Percentiles rank a stretch among this genome's conserved stretches.
phyloP scores from a whole-genome alignment of 1,284 basidiomycete genomes.

The Trichosporon faecale region DNA sequence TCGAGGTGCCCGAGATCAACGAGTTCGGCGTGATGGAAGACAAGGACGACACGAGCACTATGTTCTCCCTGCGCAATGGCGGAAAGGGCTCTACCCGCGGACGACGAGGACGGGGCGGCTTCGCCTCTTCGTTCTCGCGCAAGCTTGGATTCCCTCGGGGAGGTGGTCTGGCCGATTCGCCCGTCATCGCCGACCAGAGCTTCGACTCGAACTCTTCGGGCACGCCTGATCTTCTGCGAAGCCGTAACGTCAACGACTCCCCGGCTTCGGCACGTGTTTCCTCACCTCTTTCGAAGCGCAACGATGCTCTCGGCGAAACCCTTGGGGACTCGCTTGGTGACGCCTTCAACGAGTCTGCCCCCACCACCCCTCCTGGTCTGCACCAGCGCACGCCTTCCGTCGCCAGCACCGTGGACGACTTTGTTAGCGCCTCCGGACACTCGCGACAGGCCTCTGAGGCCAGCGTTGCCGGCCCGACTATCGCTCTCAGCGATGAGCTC shows the following conservation, averaged over 20 bases:
- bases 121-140: constrained; percentile 38
- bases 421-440: constrained; percentile 9
- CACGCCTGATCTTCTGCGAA: constrained; percentile 47
- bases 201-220: constrained; percentile 44
- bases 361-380: not conserved
- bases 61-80: constrained; percentile 19
- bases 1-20: constrained; percentile 26
- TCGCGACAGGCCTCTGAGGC: constrained; percentile 4
- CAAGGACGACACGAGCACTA: constrained; percentile 14
- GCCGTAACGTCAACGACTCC: constrained; percentile 28
- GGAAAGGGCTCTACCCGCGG: constrained; percentile 41
- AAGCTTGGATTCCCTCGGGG: constrained; percentile 44
- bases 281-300: constrained; percentile 20
- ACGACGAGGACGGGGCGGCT: constrained; percentile 42
- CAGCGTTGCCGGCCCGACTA: not conserved
- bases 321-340: constrained; percentile 28
- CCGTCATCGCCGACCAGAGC: constrained; percentile 34
- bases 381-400: constrained; percentile 14
- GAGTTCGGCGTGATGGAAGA: constrained; percentile 35
- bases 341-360: constrained; percentile 16
- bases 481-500: constrained; percentile 42
- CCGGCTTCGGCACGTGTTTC: constrained; percentile 18
- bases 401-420: constrained; percentile 13
- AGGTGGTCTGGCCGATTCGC: constrained; percentile 27
- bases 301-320: constrained; percentile 12